Evolutionary conservation across 2,329 filamentous ascomycete species (phyloP).

Genomic region (Emmonsiellopsis sp.): DNA sequence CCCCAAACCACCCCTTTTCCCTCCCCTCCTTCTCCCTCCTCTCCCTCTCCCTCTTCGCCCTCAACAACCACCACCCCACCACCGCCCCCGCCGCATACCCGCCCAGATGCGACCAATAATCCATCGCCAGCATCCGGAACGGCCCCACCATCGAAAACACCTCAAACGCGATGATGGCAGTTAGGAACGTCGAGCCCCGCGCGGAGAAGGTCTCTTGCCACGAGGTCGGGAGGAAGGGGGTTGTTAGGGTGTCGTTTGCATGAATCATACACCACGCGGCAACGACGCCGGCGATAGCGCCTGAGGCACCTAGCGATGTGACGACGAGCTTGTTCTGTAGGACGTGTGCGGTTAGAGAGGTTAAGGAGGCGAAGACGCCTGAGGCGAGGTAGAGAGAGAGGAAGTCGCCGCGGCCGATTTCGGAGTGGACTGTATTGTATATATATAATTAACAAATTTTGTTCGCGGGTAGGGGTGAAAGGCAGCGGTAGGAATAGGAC

Average conservation of each 20-base stretch:
- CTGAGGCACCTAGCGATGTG: conserved; percentile 45
- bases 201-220: conserved; percentile 34
- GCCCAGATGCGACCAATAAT: conserved; percentile 35
- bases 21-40: conserved; percentile 9
- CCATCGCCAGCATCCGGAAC: conserved; percentile 24
- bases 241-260: conserved; percentile 31
- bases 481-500: background rate
- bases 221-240: conserved; percentile 32
- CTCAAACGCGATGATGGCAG: conserved; percentile 23
- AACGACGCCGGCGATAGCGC: conserved; percentile 41
- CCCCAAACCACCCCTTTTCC: conserved; percentile 1
- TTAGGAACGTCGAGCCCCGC: conserved; percentile 30
- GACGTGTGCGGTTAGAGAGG: conserved; percentile 38
- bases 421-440: conserved; percentile 39
- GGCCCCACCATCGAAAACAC: conserved; percentile 27
- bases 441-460: too few relatives aligned
- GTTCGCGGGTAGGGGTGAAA: conserved; percentile 3
- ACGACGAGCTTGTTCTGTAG: conserved; percentile 33
- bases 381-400: conserved; percentile 43
- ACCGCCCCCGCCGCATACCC: conserved; percentile 30
- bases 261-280: conserved; percentile 43
- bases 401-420: conserved; percentile 48
- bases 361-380: conserved; percentile 39
- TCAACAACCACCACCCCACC: conserved; percentile 16
- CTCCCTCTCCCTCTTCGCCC: conserved; percentile 12